A percentile compares a stretch with the other conserved stretches of the same genome.
Evolutionary conservation across 2,329 filamentous ascomycete species (phyloP).

Genomic region (Penicillium rolfsii): DNA sequence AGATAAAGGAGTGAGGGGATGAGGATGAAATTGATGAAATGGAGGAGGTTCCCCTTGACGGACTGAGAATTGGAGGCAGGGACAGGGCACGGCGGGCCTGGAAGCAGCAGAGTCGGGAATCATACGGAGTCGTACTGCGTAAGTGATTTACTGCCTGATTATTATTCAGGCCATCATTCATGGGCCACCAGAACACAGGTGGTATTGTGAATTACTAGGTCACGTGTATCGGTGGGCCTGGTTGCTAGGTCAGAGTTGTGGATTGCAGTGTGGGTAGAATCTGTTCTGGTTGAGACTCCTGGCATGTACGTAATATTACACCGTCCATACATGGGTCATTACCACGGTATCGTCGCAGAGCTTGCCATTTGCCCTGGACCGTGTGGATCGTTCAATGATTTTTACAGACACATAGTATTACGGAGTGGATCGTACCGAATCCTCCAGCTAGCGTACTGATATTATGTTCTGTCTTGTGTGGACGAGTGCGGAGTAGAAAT

Average conservation of each 20-base stretch:
- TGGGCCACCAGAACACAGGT: background rate
- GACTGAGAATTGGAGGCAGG: background rate
- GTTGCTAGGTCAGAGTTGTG: background rate
- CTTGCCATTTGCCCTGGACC: background rate
- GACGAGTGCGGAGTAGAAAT: background rate
- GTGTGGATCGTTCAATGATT: background rate
- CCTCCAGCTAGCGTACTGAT: background rate
- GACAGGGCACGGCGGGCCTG: background rate
- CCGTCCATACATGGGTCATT: background rate
- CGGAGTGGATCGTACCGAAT: background rate
- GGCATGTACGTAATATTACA: background rate
- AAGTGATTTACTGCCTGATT: too few relatives aligned
- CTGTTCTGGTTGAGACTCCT: background rate
- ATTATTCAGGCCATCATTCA: background rate
- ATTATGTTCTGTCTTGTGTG: background rate
- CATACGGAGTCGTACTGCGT: too few relatives aligned
- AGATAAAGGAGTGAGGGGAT: background rate
- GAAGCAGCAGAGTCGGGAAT: too few relatives aligned
- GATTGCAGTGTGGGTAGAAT: background rate
- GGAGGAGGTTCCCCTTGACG: background rate
- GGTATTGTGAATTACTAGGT: constrained; percentile 2
- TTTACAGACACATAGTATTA: background rate
- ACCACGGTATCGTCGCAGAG: background rate
- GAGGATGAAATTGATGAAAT: background rate
- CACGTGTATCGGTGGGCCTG: background rate